These are phyloP conservation scores for Candolleomyces eurysporus DNA, from an alignment of 768 basidiomycete genomes.

Conservation along the genomic window DNA sequence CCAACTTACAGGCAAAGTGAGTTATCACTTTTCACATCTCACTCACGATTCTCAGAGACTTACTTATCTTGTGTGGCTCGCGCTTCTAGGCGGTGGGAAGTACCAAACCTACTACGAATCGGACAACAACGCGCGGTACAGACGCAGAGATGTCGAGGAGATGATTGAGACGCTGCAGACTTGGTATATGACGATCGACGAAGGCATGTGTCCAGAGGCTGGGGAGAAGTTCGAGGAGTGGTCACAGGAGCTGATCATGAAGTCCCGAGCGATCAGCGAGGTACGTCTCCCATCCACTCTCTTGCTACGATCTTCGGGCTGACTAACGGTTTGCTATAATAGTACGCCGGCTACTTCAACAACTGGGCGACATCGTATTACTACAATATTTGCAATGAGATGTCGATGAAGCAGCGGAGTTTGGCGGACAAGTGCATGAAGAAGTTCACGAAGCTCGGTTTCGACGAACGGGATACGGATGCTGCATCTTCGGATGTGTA, in stretches of 20 bases:
- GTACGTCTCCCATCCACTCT: neutral
- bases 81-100: neutral
- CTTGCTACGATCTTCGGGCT: neutral
- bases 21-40: neutral
- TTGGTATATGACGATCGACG: slow-evolving; percentile 11
- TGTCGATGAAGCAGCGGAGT: neutral
- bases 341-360: slow-evolving; percentile 1
- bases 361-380: neutral
- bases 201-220: slow-evolving; percentile 7
- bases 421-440: slow-evolving; percentile 4
- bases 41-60: neutral
- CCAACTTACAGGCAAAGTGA: slow-evolving; percentile 8
- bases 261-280: neutral
- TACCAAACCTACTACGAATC: slow-evolving; percentile 8
- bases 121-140: slow-evolving; percentile 6
- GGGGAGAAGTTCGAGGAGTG: slow-evolving; percentile 8
- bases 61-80: neutral
- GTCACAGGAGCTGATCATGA: neutral
- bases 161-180: slow-evolving; percentile 5
- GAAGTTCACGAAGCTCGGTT: slow-evolving; percentile 1
- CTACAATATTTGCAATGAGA: neutral
- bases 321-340: neutral
- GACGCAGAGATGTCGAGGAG: slow-evolving; percentile 4
- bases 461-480: slow-evolving; percentile 2
- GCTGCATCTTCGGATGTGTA: slow-evolving; percentile 3